phyloP scores from a whole-genome alignment of 768 basidiomycete genomes.

The Clavaria fumosa region DNA sequence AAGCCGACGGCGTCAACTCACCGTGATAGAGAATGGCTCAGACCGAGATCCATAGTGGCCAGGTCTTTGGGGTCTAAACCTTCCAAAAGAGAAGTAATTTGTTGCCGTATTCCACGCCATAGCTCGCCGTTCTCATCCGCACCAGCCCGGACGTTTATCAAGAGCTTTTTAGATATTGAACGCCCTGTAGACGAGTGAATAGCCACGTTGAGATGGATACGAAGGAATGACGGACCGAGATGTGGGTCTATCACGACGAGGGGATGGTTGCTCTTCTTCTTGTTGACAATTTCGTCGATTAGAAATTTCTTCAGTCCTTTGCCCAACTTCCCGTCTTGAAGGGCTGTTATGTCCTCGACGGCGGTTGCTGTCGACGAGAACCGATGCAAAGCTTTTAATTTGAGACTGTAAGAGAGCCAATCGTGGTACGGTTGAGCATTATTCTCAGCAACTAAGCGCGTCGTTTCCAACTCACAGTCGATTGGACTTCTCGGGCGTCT shows the following conservation, averaged over 20 bases:
- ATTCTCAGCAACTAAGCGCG: too few species aligned
- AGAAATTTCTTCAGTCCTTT: slow-evolving; percentile 91
- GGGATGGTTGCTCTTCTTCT: slow-evolving; percentile 79
- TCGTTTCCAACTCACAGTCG: slow-evolving; percentile 77
- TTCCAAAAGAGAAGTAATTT: slow-evolving; percentile 74
- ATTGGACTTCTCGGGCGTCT: slow-evolving; percentile 82
- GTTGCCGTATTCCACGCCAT: slow-evolving; percentile 89
- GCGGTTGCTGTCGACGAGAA: slow-evolving; percentile 94
- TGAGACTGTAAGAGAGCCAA: slow-evolving; percentile 42
- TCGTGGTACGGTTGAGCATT: too few species aligned
- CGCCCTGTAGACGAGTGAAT: slow-evolving; percentile 7
- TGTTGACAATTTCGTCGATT: slow-evolving; percentile 69
- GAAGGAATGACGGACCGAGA: slow-evolving; percentile 45
- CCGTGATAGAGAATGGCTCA: slow-evolving; percentile 94
- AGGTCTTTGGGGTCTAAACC: slow-evolving; percentile 89
- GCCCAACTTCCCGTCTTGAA: slow-evolving; percentile 86
- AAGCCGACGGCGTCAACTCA: slow-evolving; percentile 18
- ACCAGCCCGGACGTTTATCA: slow-evolving; percentile 66
- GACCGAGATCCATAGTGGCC: slow-evolving; percentile 93
- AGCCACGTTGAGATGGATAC: neutral
- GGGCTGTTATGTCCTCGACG: slow-evolving; percentile 88
- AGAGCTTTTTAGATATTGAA: slow-evolving; percentile 78
- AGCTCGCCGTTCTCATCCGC: slow-evolving; percentile 49
- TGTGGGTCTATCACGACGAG: slow-evolving; percentile 80
- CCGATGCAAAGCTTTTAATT: slow-evolving; percentile 88